Percentiles rank a stretch among this genome's conserved stretches.
phyloP scores from a whole-genome alignment of 176 grass and related monocot species.

The Carex cristatella region DNA sequence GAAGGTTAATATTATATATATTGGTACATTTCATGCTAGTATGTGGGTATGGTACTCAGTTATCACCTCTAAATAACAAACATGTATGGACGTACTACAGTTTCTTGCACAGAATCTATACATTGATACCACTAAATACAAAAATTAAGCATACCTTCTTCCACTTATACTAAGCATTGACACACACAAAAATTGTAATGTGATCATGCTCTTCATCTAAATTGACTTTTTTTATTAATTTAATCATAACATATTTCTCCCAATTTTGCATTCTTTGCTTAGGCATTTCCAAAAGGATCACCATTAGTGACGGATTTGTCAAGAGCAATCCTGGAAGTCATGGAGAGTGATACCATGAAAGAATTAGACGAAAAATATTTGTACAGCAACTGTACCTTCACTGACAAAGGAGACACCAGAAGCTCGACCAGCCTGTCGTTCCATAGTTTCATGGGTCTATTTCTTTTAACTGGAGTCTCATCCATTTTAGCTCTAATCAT shows the following conservation, averaged over 20 bases:
- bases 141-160: not conserved
- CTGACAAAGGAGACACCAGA: slow-evolving; percentile 20
- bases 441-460: slow-evolving; percentile 73
- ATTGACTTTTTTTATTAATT: not conserved
- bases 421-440: slow-evolving; percentile 48
- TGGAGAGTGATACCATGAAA: slow-evolving; percentile 33
- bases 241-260: not conserved
- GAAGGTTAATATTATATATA: not conserved
- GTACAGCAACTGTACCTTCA: slow-evolving; percentile 32
- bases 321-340: slow-evolving; percentile 54
- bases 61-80: not conserved
- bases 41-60: not conserved
- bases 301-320: slow-evolving; percentile 61
- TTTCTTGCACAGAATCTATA: not conserved
- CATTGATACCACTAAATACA: not conserved
- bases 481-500: slow-evolving; percentile 4
- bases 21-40: not conserved
- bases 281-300: slow-evolving; percentile 66
- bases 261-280: slow-evolving; percentile 27
- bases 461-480: slow-evolving; percentile 48
- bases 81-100: not conserved
- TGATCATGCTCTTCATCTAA: not conserved
- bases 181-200: not conserved
- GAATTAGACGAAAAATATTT: slow-evolving; percentile 42
- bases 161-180: not conserved